Evolutionary conservation across 495 filamentous ascomycete species (phyloP), one percentile per base, ranked within the genome.

Genomic region (Glonium stellatum): DNA sequence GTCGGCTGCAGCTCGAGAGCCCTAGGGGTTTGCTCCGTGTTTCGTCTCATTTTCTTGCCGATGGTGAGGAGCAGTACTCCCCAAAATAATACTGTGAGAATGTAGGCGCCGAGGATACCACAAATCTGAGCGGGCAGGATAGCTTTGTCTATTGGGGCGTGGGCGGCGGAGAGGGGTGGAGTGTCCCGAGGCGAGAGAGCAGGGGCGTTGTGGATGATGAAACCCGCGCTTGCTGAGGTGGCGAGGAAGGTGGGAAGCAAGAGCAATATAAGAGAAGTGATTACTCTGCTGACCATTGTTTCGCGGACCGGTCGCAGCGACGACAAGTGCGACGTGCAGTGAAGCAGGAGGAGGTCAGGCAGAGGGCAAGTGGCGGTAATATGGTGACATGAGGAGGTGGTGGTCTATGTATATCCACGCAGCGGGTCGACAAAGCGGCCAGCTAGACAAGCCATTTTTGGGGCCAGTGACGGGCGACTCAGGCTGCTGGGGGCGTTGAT

Each of bases 81-180:
- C 57, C 89, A 79, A 61, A 89, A 66, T 63, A 87, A 76, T 71
- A 91, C 79, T 10, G 83, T 85, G 65, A 90, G 67, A 59, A 88
- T 78, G 80, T 93, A 95, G 58, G 86, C 85, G 55, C 83, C 89
- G 37, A 88, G 82, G 58, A 95, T 88, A 63, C 83, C 87, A 47
- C 85, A 86, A 68, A 93, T 84, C 71, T 93, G 83, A 25, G 81
- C 80, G 15, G 87, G 87, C 9, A 93, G 81, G 35, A 82, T 82
- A 18, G 78, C 68, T 49, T 76, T 76, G 66, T 91, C 79, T 57
- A 82, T 76, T 44, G 79, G 59, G 22, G 83, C 84, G 58, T 72
- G 70, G 35, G 65, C 68, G 35, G 65, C 68, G n/a, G 82, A 81
- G 8, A 80, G 59, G 13, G 84, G 78, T 49, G 82, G 78, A 1